Percentiles rank a stretch among this genome's conserved stretches.
phyloP scores from a whole-genome alignment of 2,329 filamentous ascomycete genomes.

The Diaporthe sp. region DNA sequence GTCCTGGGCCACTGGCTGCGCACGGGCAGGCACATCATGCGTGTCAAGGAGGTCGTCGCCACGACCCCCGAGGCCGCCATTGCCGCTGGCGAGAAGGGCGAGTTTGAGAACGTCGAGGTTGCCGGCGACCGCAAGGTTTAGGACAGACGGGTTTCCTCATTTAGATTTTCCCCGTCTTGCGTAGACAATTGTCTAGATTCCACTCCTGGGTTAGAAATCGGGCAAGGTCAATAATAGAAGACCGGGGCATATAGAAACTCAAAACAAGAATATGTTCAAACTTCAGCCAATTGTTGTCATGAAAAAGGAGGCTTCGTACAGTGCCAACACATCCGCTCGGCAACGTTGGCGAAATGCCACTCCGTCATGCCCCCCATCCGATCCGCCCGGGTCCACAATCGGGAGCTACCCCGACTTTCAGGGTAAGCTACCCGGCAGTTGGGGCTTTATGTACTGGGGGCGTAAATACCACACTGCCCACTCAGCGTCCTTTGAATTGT shows the following conservation, averaged over 20 bases:
- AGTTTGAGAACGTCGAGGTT: slow-evolving; percentile 27
- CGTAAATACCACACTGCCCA: not conserved
- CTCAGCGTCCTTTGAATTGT: not conserved
- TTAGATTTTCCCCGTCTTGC: not conserved
- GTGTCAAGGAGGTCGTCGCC: slow-evolving; percentile 49
- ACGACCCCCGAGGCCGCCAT: slow-evolving; percentile 40
- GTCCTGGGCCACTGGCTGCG: slow-evolving; percentile 51
- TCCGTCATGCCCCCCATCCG: not conserved
- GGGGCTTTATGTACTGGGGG: not conserved
- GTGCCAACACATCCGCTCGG: not conserved
- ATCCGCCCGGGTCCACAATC: slow-evolving; percentile 1
- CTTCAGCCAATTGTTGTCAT: not conserved
- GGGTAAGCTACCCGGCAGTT: slow-evolving; percentile 8
- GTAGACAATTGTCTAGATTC: not conserved
- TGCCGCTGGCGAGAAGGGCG: slow-evolving; percentile 17
- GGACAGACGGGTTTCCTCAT: not conserved
- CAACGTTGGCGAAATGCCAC: not conserved
- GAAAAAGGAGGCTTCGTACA: not conserved
- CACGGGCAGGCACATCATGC: slow-evolving; percentile 50
- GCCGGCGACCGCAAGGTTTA: slow-evolving; percentile 22
- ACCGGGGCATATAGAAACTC: not conserved
- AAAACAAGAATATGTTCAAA: not conserved
- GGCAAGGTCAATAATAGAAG: not conserved
- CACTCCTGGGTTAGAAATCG: not conserved
- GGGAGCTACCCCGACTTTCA: slow-evolving; percentile 17